A percentile compares a stretch with the other conserved stretches of the same genome.
Conservation (phyloP, 495 filamentous ascomycete species). For the Lasiosphaeria miniovina region DNA sequence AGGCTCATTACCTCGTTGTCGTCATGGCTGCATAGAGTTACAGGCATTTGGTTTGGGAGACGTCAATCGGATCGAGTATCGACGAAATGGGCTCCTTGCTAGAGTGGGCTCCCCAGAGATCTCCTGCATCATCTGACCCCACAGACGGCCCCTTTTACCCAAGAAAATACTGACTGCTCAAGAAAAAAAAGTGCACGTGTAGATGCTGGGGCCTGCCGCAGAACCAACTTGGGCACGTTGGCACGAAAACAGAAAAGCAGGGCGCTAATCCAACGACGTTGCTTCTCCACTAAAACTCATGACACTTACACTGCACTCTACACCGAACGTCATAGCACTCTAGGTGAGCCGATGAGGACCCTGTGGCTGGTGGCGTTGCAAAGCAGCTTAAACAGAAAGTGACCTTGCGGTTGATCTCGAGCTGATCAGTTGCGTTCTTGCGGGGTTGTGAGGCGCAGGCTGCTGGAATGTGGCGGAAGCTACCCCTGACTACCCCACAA, state of each 20-base stretch:
- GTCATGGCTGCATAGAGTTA: background rate
- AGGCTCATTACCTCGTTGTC: slow-evolving; percentile 12
- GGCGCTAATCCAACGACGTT: background rate
- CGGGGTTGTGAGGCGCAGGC: background rate
- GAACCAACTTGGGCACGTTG: too few species aligned
- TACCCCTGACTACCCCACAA: slow-evolving; percentile 3
- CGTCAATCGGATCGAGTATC: too few species aligned
- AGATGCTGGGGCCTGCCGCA: background rate
- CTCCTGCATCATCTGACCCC: background rate
- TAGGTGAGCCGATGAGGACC: background rate
- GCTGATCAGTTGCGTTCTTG: background rate
- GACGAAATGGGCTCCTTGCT: too few species aligned
- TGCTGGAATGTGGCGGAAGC: background rate
- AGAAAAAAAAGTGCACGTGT: background rate
- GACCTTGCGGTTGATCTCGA: background rate
- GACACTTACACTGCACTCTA: background rate
- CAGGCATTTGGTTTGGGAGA: too few species aligned
- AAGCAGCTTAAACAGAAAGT: background rate
- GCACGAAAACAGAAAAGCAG: too few species aligned
- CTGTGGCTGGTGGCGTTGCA: background rate
- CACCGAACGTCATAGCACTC: background rate
- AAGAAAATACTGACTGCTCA: background rate
- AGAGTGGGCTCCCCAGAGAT: too few species aligned
- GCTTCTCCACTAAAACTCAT: background rate
- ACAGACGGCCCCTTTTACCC: too few species aligned